Base-by-base conservation (phyloP, 805 yeast genomes). In the Kodamaea hsintzibuensis region DNA sequence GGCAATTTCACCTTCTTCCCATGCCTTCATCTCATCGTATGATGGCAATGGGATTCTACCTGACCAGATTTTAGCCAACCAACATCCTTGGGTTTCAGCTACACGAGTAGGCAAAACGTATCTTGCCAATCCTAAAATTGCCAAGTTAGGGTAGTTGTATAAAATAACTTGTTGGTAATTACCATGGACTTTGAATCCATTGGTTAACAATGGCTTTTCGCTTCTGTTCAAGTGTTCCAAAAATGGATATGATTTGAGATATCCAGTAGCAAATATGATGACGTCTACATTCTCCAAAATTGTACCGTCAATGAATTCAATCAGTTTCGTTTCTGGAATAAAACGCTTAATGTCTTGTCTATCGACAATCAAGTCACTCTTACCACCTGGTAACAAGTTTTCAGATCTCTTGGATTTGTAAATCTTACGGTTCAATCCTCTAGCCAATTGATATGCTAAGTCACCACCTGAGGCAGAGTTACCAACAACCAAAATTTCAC, bases 391-490 rank as follows among this genome's bases (percentile, higher is more conserved):
- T 50, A 75, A 60, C 16, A 62, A 51, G 55, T 72, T 70, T 27
- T 71, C 77, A 1, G 83, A 77, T 57, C 88, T 72, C 12, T 76
- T 70, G 9, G 86, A 78, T 55, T 82, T 78, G 61, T 77, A 76
- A 12, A 85, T 72, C 7, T 62, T 66, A 49, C 68, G 72, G 18
- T 76, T 68, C 45, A 81, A 70, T 2, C 55, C 62, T 1, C 73
- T 71, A 1, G 84, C 80, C 16, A 85, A 62, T 63, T 88, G 92
- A 53, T 77, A 79, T 1, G 90, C 58, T 42, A 88, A 73, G 63
- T 91, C 96, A 16, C 83, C 80, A 25, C 93, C 96, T 30, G 91
- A 84, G 1, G 95, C 87, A 9, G 86, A 83, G 60, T 85, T 86
- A 0, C 96, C 96, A n/a, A 89, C 82, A 6, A 89, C 78, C 44